Evolutionary conservation across 805 yeast genomes (phyloP).

Genomic region (Phaffomyces thermotolerans): DNA sequence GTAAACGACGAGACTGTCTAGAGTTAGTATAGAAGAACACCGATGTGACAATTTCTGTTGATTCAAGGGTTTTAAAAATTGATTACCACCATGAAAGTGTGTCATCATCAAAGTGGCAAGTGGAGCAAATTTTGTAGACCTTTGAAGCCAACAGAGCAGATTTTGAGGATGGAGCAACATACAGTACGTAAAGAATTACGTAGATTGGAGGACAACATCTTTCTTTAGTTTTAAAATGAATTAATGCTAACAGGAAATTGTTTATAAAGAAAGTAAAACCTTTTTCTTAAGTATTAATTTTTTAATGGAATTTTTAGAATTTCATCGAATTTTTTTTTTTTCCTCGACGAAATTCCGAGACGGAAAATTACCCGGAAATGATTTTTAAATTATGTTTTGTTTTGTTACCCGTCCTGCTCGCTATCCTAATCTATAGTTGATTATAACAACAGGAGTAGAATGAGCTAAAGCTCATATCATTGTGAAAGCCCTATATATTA

Average conservation of each 20-base stretch:
- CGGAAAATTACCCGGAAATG: constrained; percentile 4
- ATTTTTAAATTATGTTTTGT: too few species aligned
- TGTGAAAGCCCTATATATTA: too few species aligned
- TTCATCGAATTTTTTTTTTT: constrained; percentile 3
- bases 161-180: constrained; percentile 5
- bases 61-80: neutral
- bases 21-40: constrained; percentile 11
- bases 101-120: too few species aligned
- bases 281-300: neutral
- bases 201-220: constrained; percentile 23
- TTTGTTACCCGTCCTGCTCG: too few species aligned
- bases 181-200: constrained; percentile 23
- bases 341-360: neutral
- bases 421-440: too few species aligned
- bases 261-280: too few species aligned
- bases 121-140: neutral
- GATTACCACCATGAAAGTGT: too few species aligned
- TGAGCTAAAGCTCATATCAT: too few species aligned
- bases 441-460: too few species aligned
- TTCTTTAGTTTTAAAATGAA: constrained; percentile 10
- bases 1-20: constrained; percentile 20
- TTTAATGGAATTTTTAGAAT: neutral
- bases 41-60: too few species aligned
- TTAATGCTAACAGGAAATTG: neutral
- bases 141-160: neutral